Evolutionary conservation across 805 yeast species (phyloP).

Genomic region (Myxozyma nipponensis): DNA sequence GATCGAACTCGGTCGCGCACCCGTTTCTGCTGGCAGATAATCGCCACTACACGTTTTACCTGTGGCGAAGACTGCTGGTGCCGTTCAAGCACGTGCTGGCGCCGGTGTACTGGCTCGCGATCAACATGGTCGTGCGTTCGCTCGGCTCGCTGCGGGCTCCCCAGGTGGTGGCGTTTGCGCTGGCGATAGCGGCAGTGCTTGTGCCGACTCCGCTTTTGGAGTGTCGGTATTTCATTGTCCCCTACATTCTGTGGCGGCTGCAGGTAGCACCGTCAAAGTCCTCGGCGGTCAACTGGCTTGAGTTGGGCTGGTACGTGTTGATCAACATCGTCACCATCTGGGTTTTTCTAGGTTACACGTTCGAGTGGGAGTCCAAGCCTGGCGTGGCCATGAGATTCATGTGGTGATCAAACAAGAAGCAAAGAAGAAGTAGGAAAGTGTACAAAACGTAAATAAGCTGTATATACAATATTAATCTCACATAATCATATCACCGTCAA

Average conservation of each 20-base stretch:
- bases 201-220: conserved; percentile 91
- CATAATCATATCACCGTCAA: not conserved
- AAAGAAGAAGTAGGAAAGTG: not conserved
- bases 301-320: conserved; percentile 51
- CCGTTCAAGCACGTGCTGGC: conserved; percentile 45
- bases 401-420: conserved; percentile 51
- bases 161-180: conserved; percentile 43
- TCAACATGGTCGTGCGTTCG: conserved; percentile 52
- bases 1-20: conserved; percentile 69
- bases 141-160: conserved; percentile 4
- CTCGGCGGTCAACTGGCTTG: conserved; percentile 34
- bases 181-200: conserved; percentile 56
- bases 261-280: conserved; percentile 30
- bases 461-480: not conserved
- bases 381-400: conserved; percentile 69
- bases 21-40: conserved; percentile 92
- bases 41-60: conserved; percentile 86
- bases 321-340: conserved; percentile 52
- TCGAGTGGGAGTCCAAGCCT: conserved; percentile 63
- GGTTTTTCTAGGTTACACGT: conserved; percentile 59
- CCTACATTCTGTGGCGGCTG: conserved; percentile 67
- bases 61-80: conserved; percentile 63
- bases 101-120: conserved; percentile 65
- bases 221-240: conserved; percentile 86
- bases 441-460: not conserved